Conservation (phyloP, 768 basidiomycete species). For the Agaricus bisporus region DNA sequence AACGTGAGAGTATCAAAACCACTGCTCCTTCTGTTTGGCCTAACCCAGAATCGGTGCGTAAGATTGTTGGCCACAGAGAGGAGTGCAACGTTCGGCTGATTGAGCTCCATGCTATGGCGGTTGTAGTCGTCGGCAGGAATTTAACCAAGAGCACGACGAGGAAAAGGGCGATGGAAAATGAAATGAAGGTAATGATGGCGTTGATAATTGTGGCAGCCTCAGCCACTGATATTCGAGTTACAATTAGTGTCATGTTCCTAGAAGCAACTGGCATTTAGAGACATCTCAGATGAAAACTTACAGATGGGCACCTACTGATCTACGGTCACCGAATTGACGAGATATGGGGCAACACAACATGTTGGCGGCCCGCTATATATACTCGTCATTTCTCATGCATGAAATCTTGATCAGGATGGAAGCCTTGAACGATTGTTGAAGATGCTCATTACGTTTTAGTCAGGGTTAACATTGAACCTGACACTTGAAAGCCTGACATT, state of each 20-base stretch:
- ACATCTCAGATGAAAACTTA: no score
- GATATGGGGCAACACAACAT: no score
- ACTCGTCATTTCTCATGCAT: no score
- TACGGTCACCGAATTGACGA: no score
- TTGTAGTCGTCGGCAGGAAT: conserved; percentile 11
- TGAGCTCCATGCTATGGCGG: conserved; percentile 16
- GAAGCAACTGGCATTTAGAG: no score
- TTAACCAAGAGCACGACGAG: conserved; percentile 15
- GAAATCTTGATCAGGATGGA: no score
- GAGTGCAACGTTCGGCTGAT: conserved; percentile 15
- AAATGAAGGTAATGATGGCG: conserved; percentile 14
- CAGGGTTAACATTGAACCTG: no score
- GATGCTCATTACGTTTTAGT: no score
- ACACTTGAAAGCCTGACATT: no score
- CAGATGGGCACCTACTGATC: no score
- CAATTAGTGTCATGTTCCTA: background rate
- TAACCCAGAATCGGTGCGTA: conserved; percentile 11
- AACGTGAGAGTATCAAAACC: conserved; percentile 1
- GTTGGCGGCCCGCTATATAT: no score
- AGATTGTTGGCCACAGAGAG: conserved; percentile 16
- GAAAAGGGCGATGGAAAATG: conserved; percentile 14
- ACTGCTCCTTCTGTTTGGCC: background rate
- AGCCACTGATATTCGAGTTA: conserved; percentile 14
- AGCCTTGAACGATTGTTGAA: no score
- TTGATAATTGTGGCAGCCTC: conserved; percentile 18